Conservation (phyloP, 495 filamentous ascomycete genomes). For the Penicillium coprophilum region DNA sequence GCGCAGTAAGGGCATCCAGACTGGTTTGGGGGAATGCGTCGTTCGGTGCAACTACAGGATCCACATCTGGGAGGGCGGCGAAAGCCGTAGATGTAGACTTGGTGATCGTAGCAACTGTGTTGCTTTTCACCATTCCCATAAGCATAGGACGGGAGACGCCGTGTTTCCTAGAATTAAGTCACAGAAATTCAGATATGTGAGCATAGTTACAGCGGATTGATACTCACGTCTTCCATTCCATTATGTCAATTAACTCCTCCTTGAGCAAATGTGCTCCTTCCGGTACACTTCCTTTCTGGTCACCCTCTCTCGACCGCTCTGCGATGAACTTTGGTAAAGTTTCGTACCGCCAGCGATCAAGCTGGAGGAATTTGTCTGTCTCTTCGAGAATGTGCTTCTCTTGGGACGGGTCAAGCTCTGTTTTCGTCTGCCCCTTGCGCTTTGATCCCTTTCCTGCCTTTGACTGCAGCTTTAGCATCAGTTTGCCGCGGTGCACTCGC, state of each 20-base stretch:
- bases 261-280: slow-evolving; percentile 25
- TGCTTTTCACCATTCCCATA: slow-evolving; percentile 62
- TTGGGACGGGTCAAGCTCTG: slow-evolving; percentile 13
- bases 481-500: slow-evolving; percentile 27
- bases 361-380: slow-evolving; percentile 22
- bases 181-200: slow-evolving; percentile 3
- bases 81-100: slow-evolving; percentile 51
- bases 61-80: slow-evolving; percentile 22
- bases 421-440: slow-evolving; percentile 11
- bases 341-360: slow-evolving; percentile 42
- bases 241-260: slow-evolving; percentile 43
- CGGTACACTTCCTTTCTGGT: not conserved
- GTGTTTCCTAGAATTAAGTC: slow-evolving; percentile 48
- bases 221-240: slow-evolving; percentile 80
- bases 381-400: slow-evolving; percentile 21
- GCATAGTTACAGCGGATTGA: not conserved
- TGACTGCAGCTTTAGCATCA: slow-evolving; percentile 21
- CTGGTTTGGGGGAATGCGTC: slow-evolving; percentile 45
- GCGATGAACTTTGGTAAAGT: slow-evolving; percentile 23
- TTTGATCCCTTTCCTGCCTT: slow-evolving; percentile 22
- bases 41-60: slow-evolving; percentile 5
- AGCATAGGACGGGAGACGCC: slow-evolving; percentile 69
- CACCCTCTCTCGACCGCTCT: slow-evolving; percentile 5
- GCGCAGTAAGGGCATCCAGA: slow-evolving; percentile 46
- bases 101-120: slow-evolving; percentile 43